phyloP scores from a whole-genome alignment of 805 yeast genomes.

The Metschnikowia continentalis region DNA sequence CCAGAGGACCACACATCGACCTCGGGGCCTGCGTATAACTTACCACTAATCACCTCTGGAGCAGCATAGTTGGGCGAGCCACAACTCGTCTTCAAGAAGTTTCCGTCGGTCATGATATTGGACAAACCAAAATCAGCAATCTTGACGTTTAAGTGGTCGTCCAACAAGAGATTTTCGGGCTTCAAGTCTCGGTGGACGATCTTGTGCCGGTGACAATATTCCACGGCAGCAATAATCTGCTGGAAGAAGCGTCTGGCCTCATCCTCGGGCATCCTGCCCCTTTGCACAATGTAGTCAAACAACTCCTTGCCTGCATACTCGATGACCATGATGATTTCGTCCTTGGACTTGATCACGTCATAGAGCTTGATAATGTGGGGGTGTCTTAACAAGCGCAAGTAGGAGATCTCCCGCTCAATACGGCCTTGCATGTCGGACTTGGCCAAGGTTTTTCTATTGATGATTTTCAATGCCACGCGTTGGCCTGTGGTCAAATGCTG shows the following conservation, averaged over 20 bases:
- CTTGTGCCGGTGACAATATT: constrained; percentile 93
- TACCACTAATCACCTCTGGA: constrained; percentile 93
- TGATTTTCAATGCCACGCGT: constrained; percentile 87
- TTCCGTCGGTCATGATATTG: constrained; percentile 96
- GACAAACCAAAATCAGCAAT: constrained; percentile 95
- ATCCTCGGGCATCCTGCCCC: constrained; percentile 86
- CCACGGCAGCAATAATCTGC: constrained; percentile 94
- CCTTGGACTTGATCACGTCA: constrained; percentile 92
- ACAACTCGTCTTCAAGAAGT: constrained; percentile 89
- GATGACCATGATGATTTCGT: constrained; percentile 95
- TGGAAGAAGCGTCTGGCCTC: constrained; percentile 94
- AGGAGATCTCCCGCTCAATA: constrained; percentile 90
- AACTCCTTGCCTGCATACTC: constrained; percentile 96
- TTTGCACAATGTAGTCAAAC: constrained; percentile 91
- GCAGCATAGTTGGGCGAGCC: constrained; percentile 98
- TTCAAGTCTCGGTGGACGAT: constrained; percentile 95
- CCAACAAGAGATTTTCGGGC: constrained; percentile 88
- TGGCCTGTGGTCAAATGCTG: constrained; percentile 89
- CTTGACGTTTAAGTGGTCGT: constrained; percentile 86
- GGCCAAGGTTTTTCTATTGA: constrained; percentile 86
- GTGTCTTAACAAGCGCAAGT: constrained; percentile 81
- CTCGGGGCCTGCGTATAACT: constrained; percentile 95
- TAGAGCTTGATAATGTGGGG: constrained; percentile 94
- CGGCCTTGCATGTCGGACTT: constrained; percentile 97
- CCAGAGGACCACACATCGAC: constrained; percentile 99